These are phyloP conservation scores for Citeromyces hawaiiensis DNA, from an alignment of 1,139 yeast genomes.

Conservation along the genomic window DNA sequence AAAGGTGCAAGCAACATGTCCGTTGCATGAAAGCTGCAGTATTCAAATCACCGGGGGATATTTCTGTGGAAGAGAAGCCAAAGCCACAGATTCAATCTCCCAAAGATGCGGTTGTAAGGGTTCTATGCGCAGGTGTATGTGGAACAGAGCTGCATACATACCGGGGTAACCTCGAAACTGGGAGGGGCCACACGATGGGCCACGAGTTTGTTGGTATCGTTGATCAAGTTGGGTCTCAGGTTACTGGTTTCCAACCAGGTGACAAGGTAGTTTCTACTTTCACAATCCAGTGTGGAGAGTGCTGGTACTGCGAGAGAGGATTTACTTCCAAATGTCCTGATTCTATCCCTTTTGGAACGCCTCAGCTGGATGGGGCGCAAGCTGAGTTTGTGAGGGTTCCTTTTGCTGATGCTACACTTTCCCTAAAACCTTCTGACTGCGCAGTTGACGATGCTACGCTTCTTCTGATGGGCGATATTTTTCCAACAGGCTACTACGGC, in stretches of 20 bases:
- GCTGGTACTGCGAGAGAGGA: slow-evolving; percentile 42
- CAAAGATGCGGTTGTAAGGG: slow-evolving; percentile 37
- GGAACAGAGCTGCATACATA: slow-evolving; percentile 53
- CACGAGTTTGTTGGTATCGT: slow-evolving; percentile 36
- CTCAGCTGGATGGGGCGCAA: slow-evolving; percentile 43
- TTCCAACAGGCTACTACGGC: slow-evolving; percentile 54
- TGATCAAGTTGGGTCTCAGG: slow-evolving; percentile 22
- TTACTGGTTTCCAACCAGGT: slow-evolving; percentile 24
- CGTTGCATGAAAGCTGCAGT: slow-evolving; percentile 40
- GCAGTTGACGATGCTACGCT: slow-evolving; percentile 30
- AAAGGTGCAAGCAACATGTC: not conserved
- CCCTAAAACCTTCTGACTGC: slow-evolving; percentile 21
- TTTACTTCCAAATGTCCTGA: slow-evolving; percentile 36
- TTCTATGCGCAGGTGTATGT: slow-evolving; percentile 41
- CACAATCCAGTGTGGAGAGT: slow-evolving; percentile 41
- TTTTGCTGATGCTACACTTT: slow-evolving; percentile 35
- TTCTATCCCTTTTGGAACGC: slow-evolving; percentile 40
- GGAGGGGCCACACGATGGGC: slow-evolving; percentile 31
- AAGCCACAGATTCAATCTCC: slow-evolving; percentile 26
- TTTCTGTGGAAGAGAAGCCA: slow-evolving; percentile 27
- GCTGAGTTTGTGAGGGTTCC: slow-evolving; percentile 51
- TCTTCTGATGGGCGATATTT: slow-evolving; percentile 53
- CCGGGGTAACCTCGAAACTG: slow-evolving; percentile 34
- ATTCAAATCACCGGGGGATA: slow-evolving; percentile 33
- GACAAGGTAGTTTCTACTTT: slow-evolving; percentile 36